phyloP scores from a whole-genome alignment of 106 monocot species.

The Allium cepa region DNA sequence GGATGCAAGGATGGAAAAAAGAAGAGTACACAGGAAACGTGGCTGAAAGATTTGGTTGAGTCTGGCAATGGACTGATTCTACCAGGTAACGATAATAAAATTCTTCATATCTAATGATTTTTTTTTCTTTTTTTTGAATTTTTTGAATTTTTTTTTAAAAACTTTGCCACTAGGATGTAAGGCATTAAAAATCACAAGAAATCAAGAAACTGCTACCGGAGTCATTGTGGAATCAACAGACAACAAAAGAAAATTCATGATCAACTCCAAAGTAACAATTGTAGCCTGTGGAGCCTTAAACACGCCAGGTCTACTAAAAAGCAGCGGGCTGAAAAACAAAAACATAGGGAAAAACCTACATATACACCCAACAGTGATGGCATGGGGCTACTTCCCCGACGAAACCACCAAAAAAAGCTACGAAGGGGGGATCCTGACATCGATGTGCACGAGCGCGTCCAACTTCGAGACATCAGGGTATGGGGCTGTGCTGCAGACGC shows the following conservation, averaged over 20 bases:
- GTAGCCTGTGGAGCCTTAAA: slow-evolving; percentile 47
- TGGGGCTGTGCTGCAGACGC: slow-evolving; percentile 52
- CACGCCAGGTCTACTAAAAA: slow-evolving; percentile 35
- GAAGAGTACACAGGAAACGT: slow-evolving; percentile 40
- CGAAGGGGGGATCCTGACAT: slow-evolving; percentile 79
- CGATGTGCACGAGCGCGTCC: slow-evolving; percentile 28
- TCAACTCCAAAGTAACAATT: slow-evolving; percentile 40
- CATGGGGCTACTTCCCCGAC: slow-evolving; percentile 56
- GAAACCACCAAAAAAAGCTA: slow-evolving; percentile 17
- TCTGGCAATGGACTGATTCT: slow-evolving; percentile 53
- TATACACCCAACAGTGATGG: slow-evolving; percentile 58
- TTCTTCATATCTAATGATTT: too few relatives aligned
- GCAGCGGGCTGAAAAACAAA: slow-evolving; percentile 36
- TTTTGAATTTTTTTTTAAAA: too few relatives aligned
- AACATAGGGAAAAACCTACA: slow-evolving; percentile 63
- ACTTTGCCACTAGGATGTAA: not conserved
- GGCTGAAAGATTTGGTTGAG: slow-evolving; percentile 43
- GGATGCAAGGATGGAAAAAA: slow-evolving; percentile 51
- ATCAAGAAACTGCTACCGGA: slow-evolving; percentile 14
- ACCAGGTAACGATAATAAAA: not conserved
- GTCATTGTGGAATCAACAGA: slow-evolving; percentile 8
- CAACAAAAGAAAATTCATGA: slow-evolving; percentile 3
- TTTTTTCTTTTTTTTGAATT: too few relatives aligned
- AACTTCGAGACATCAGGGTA: not conserved
- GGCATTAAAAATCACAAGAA: slow-evolving; percentile 13